These are phyloP conservation scores for Clonostachys solani DNA, from an alignment of 2,329 filamentous ascomycete genomes.

Conservation along the genomic window DNA sequence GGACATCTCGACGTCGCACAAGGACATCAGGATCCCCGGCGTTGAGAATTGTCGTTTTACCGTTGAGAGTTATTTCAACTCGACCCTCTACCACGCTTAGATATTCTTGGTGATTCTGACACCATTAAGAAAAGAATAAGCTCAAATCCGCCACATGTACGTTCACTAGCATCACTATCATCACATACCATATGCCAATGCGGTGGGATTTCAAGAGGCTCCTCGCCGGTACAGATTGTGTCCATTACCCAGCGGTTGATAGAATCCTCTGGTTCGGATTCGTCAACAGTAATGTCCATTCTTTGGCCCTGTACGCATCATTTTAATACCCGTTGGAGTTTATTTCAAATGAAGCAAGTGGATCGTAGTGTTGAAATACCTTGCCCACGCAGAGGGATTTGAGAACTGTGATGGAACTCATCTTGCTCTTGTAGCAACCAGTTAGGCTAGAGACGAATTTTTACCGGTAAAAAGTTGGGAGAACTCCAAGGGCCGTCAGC, in stretches of 20 bases:
- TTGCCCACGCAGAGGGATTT: constrained; percentile 1
- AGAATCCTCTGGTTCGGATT: constrained; percentile 4
- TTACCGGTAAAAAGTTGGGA: too few relatives aligned
- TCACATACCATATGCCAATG: constrained; percentile 5
- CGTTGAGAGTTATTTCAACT: constrained; percentile 1
- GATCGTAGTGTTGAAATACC: neutral
- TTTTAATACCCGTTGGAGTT: constrained; percentile 10
- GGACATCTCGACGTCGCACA: constrained; percentile 2
- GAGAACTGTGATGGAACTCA: constrained; percentile 1
- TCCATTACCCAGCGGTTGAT: constrained; percentile 4
- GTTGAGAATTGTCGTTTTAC: constrained; percentile 1
- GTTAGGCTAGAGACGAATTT: too few relatives aligned
- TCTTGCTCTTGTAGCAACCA: neutral
- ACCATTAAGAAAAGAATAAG: too few relatives aligned
- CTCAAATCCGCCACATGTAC: too few relatives aligned
- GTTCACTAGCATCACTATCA: neutral
- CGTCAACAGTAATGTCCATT: constrained; percentile 4
- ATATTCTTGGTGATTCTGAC: constrained; percentile 3
- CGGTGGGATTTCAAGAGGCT: constrained; percentile 2
- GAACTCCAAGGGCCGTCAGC: too few relatives aligned
- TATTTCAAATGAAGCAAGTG: constrained; percentile 1
- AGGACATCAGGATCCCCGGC: constrained; percentile 2
- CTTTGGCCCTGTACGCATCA: constrained; percentile 8
- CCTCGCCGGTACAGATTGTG: constrained; percentile 1
- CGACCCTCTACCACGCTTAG: constrained; percentile 3